Percentiles rank a stretch among this genome's conserved stretches.
Conservation (phyloP, 1,284 basidiomycete genomes). For the Ustilago esculenta region DNA sequence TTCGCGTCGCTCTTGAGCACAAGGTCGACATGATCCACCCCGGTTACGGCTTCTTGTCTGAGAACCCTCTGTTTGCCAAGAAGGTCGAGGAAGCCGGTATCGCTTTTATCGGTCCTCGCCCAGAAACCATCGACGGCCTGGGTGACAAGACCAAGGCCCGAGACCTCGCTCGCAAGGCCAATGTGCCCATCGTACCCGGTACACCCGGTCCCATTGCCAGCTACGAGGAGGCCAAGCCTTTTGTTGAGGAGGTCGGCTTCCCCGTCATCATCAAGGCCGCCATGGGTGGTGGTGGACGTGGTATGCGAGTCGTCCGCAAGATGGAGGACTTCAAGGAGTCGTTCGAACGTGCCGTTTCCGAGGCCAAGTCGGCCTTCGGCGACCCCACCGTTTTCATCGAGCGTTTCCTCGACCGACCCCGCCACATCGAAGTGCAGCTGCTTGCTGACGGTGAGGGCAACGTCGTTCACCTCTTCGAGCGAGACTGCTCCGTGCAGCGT, state of each 20-base stretch:
- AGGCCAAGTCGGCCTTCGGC: conserved; percentile 92
- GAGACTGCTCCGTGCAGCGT: conserved; percentile 98
- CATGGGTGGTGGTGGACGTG: conserved; percentile 98
- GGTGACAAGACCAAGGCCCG: conserved; percentile 98
- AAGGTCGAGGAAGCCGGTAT: conserved; percentile 98
- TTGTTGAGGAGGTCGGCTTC: conserved; percentile 92
- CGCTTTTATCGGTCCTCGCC: conserved; percentile 94
- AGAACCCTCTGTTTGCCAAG: conserved; percentile 93
- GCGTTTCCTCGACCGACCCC: conserved; percentile 97
- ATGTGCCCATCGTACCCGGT: conserved; percentile 94
- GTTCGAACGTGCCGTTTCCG: conserved; percentile 92
- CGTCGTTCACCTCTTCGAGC: conserved; percentile 97
- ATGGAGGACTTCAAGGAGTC: conserved; percentile 88
- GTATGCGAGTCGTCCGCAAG: conserved; percentile 74
- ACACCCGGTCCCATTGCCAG: conserved; percentile 90
- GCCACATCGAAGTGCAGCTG: conserved; percentile 98
- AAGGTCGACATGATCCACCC: conserved; percentile 98
- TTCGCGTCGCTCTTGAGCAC: conserved; percentile 77
- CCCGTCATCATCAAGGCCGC: conserved; percentile 99
- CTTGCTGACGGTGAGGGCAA: conserved; percentile 99
- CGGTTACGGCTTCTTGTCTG: conserved; percentile 92
- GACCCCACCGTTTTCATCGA: conserved; percentile 99
- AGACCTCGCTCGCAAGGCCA: conserved; percentile 61
- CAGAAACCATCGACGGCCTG: conserved; percentile 95
- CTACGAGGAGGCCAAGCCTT: conserved; percentile 83